A percentile compares a stretch with the other conserved stretches of the same genome.
These are phyloP conservation scores for Maudiozyma humilis DNA, from an alignment of 1,139 yeast species.

Conservation along the genomic window DNA sequence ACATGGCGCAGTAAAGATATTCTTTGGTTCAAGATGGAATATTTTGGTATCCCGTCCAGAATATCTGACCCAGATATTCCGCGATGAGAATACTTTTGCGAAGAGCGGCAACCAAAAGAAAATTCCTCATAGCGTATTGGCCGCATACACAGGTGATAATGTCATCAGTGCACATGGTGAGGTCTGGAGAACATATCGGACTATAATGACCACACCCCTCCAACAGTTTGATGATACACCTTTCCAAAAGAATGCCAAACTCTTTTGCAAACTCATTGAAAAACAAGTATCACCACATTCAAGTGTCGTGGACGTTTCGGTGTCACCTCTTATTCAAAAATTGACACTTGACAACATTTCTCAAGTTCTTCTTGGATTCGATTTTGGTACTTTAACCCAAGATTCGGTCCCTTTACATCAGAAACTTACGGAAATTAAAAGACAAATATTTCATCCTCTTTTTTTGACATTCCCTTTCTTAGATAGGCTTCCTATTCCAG, in stretches of 20 bases:
- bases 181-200: constrained; percentile 46
- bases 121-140: constrained; percentile 48
- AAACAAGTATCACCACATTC: neutral
- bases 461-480: constrained; percentile 48
- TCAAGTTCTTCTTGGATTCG: constrained; percentile 43
- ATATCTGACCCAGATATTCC: constrained; percentile 40
- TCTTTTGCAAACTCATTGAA: constrained; percentile 24
- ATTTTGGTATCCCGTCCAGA: constrained; percentile 46
- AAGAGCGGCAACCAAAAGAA: constrained; percentile 57
- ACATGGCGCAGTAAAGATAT: constrained; percentile 53
- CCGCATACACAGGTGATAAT: constrained; percentile 55
- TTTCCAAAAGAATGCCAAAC: constrained; percentile 33
- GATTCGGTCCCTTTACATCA: constrained; percentile 34
- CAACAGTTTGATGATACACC: constrained; percentile 42
- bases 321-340: constrained; percentile 41
- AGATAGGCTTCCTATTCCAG: constrained; percentile 44
- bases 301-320: constrained; percentile 17
- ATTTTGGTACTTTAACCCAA: constrained; percentile 34
- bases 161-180: constrained; percentile 53
- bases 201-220: constrained; percentile 40
- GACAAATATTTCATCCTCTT: constrained; percentile 49
- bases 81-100: constrained; percentile 43
- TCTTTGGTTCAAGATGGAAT: constrained; percentile 59
- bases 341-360: constrained; percentile 45
- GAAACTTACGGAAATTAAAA: constrained; percentile 40